Percentiles rank a stretch among this genome's conserved stretches.
Evolutionary conservation across 108 stramenopile genomes (phyloP).

Genomic region (Nitzschia sp.): DNA sequence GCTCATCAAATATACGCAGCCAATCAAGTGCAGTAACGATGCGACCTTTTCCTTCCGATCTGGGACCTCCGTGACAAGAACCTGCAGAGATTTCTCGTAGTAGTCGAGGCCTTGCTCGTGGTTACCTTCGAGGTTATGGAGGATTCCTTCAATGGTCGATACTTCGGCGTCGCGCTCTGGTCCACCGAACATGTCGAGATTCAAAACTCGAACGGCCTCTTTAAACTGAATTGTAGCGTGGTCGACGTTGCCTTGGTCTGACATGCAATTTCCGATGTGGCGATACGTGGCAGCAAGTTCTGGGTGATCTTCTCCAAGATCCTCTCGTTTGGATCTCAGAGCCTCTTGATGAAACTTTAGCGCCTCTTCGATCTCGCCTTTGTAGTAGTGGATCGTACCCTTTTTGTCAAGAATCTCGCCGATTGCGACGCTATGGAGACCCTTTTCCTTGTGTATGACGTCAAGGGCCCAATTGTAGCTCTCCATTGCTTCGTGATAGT

Average conservation of each 20-base stretch:
- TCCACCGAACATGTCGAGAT: slow-evolving; percentile 52
- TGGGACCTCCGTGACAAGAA: slow-evolving; percentile 58
- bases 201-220: slow-evolving; percentile 55
- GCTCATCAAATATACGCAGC: slow-evolving; percentile 60
- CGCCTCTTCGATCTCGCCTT: slow-evolving; percentile 64
- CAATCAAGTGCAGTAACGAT: slow-evolving; percentile 61
- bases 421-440: slow-evolving; percentile 54
- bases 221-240: slow-evolving; percentile 67
- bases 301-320: slow-evolving; percentile 61
- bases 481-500: slow-evolving; percentile 66
- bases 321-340: slow-evolving; percentile 58
- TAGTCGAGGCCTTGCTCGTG: slow-evolving; percentile 57
- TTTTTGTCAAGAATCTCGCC: slow-evolving; percentile 75
- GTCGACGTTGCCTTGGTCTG: slow-evolving; percentile 55
- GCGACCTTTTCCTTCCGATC: slow-evolving; percentile 66
- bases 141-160: slow-evolving; percentile 56
- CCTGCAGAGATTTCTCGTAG: slow-evolving; percentile 59
- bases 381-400: slow-evolving; percentile 70
- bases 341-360: slow-evolving; percentile 67
- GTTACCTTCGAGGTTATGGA: slow-evolving; percentile 53
- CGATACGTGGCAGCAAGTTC: slow-evolving; percentile 53
- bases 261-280: slow-evolving; percentile 67
- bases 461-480: slow-evolving; percentile 70
- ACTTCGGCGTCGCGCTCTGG: slow-evolving; percentile 55
- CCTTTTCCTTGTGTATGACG: slow-evolving; percentile 58